Conservation (phyloP, 2,329 filamentous ascomycete species). For the Pyrenophora seminiperda region DNA sequence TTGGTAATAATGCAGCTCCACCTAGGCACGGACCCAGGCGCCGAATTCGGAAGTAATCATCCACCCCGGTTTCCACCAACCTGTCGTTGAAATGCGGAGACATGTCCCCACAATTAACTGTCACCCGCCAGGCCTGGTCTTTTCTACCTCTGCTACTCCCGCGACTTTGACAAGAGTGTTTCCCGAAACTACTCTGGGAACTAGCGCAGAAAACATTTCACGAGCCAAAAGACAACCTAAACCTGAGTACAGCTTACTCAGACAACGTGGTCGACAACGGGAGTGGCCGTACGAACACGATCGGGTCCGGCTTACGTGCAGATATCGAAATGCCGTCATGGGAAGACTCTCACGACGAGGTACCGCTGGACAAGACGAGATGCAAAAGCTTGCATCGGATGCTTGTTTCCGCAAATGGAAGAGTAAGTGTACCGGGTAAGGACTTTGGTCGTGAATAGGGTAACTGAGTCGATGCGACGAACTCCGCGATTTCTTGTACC, state of each 20-base stretch:
- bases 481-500: background rate
- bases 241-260: too few species aligned
- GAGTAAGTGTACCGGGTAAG: constrained; percentile 5
- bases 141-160: background rate
- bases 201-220: too few species aligned
- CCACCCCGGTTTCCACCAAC: background rate
- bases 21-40: too few species aligned
- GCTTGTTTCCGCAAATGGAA: background rate
- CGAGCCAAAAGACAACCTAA: too few species aligned
- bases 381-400: background rate
- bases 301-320: too few species aligned
- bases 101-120: background rate
- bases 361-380: too few species aligned
- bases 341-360: too few species aligned
- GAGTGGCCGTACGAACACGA: too few species aligned
- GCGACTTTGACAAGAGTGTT: background rate
- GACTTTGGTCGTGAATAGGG: constrained; percentile 1
- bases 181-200: too few species aligned
- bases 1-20: too few species aligned
- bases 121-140: background rate
- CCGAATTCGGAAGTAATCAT: background rate
- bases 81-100: background rate
- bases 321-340: too few species aligned
- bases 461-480: constrained; percentile 3
- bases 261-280: too few species aligned